phyloP scores from a whole-genome alignment of 2,329 filamentous ascomycete genomes.

The Monilinia aucupariae region DNA sequence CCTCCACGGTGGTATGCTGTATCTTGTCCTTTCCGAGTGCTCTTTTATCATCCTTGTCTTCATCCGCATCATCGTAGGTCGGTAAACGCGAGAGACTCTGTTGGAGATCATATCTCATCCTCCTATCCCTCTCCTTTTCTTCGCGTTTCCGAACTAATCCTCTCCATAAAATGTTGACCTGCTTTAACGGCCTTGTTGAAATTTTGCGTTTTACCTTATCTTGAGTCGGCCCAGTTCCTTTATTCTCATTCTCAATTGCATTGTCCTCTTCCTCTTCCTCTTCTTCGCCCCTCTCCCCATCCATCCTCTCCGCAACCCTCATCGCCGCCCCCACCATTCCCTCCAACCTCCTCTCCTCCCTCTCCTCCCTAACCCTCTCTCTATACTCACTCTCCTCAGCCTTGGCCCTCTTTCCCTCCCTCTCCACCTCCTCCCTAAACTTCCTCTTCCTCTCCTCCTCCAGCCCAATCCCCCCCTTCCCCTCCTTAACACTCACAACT shows the following conservation, averaged over 20 bases:
- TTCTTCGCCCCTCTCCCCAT: constrained; percentile 59
- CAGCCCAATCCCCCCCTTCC: constrained; percentile 75
- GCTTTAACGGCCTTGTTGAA: constrained; percentile 51
- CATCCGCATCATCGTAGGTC: constrained; percentile 61
- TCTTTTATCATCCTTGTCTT: constrained; percentile 66
- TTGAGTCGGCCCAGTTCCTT: constrained; percentile 23
- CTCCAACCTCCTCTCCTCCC: constrained; percentile 63
- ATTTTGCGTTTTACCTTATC: constrained; percentile 32
- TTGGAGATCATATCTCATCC: constrained; percentile 61
- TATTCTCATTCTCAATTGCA: constrained; percentile 18
- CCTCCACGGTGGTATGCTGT: constrained; percentile 56
- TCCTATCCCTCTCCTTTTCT: constrained; percentile 61
- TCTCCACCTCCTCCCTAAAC: constrained; percentile 56
- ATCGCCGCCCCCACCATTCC: constrained; percentile 71
- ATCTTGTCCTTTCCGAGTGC: constrained; percentile 57
- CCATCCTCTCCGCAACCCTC: constrained; percentile 79
- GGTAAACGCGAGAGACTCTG: constrained; percentile 59
- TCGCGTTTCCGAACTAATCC: constrained; percentile 65
- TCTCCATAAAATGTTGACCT: constrained; percentile 75
- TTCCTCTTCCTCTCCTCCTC: constrained; percentile 80
- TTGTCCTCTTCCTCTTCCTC: constrained; percentile 28
- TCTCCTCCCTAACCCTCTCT: constrained; percentile 60
- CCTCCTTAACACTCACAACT: constrained; percentile 68
- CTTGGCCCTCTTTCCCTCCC: constrained; percentile 53
- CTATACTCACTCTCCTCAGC: constrained; percentile 51